These are phyloP conservation scores for Candida orba DNA, from an alignment of 805 yeast genomes.

Conservation along the genomic window DNA sequence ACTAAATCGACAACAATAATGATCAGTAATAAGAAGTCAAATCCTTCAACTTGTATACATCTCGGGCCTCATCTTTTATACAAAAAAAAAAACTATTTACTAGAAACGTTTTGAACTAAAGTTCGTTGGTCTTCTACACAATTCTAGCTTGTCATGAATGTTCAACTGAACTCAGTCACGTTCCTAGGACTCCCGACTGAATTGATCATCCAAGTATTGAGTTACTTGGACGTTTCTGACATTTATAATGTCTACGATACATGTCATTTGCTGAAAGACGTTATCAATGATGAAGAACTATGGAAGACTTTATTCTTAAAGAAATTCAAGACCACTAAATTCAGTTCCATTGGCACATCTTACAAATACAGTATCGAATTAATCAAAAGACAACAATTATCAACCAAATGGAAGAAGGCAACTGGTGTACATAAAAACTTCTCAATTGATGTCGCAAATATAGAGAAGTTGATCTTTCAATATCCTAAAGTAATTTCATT, in stretches of 20 bases:
- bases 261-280: constrained; percentile 21
- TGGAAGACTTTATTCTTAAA: constrained; percentile 33
- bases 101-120: no score
- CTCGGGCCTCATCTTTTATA: no score
- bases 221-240: constrained; percentile 31
- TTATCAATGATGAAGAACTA: constrained; percentile 33
- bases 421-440: constrained; percentile 10
- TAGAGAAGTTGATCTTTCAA: constrained; percentile 8
- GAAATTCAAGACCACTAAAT: constrained; percentile 23
- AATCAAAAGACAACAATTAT: constrained; percentile 22
- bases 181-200: neutral
- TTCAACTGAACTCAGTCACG: neutral
- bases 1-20: no score
- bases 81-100: no score
- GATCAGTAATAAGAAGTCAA: no score
- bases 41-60: no score
- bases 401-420: constrained; percentile 15
- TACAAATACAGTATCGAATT: constrained; percentile 29
- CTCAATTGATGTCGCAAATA: constrained; percentile 2
- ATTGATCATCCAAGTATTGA: constrained; percentile 21
- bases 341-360: constrained; percentile 33
- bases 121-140: no score
- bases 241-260: constrained; percentile 26
- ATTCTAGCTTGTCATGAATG: no score
- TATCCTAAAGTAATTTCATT: constrained; percentile 14